Evolutionary conservation across 2,329 filamentous ascomycete species (phyloP).

Genomic region (Diaporthe citri): DNA sequence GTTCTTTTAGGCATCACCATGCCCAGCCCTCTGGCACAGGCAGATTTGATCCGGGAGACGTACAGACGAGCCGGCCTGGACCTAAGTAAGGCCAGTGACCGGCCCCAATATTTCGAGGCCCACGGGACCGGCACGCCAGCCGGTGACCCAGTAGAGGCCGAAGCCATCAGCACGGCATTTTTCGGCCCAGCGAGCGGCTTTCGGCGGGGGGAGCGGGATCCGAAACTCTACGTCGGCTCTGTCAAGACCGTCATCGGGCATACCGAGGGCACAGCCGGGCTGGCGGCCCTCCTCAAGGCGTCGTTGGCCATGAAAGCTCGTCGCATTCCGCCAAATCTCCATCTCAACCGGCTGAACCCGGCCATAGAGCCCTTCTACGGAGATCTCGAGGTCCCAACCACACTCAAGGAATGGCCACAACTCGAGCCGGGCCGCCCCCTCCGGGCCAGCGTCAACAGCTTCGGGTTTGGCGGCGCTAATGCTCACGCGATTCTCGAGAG

Average conservation of each 20-base stretch:
- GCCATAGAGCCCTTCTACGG: slow-evolving; percentile 47
- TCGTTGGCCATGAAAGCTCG: slow-evolving; percentile 51
- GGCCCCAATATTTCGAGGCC: slow-evolving; percentile 57
- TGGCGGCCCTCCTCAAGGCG: slow-evolving; percentile 59
- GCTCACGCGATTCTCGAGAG: slow-evolving; percentile 22
- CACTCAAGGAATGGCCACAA: slow-evolving; percentile 44
- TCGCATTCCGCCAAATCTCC: slow-evolving; percentile 51
- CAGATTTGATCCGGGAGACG: slow-evolving; percentile 51
- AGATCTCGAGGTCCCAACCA: slow-evolving; percentile 41
- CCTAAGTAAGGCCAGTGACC: slow-evolving; percentile 42
- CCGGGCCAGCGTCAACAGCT: slow-evolving; percentile 51
- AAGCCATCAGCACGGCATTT: slow-evolving; percentile 46
- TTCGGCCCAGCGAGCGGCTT: too few species aligned
- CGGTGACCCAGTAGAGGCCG: slow-evolving; percentile 43
- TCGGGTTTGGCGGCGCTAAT: slow-evolving; percentile 43
- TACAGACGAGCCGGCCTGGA: slow-evolving; percentile 56
- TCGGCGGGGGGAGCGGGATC: too few species aligned
- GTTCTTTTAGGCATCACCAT: not conserved
- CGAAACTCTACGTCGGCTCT: slow-evolving; percentile 46
- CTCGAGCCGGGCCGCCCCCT: slow-evolving; percentile 40
- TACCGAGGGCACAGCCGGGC: slow-evolving; percentile 61
- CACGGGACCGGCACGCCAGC: slow-evolving; percentile 54
- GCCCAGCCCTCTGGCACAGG: slow-evolving; percentile 57
- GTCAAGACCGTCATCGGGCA: slow-evolving; percentile 56
- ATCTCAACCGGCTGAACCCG: slow-evolving; percentile 51